A percentile compares a stretch with the other conserved stretches of the same genome.
Conservation (phyloP, 345 rosid genomes). For the Dipteronia dyeriana region DNA sequence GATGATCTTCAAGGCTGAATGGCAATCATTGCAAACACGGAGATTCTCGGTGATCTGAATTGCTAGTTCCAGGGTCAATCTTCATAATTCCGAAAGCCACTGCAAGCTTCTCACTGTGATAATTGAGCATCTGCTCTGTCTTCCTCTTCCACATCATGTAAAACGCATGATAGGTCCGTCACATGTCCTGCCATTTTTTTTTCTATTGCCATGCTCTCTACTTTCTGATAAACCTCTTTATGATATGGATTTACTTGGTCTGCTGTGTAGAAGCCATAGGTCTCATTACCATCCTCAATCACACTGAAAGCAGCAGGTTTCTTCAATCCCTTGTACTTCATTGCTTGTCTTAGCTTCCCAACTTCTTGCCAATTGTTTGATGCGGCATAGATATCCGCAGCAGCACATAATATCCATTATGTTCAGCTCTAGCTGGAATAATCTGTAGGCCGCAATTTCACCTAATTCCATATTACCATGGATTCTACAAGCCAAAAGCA, state of each 20-base stretch:
- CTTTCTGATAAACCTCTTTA: conserved; percentile 37
- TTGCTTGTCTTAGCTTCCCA: conserved; percentile 42
- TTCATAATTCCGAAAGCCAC: conserved; percentile 53
- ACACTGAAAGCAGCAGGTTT: conserved; percentile 58
- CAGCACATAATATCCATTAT: conserved; percentile 55
- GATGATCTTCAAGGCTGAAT: conserved; percentile 43
- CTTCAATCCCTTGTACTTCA: conserved; percentile 55
- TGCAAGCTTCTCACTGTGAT: conserved; percentile 65
- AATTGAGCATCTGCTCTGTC: conserved; percentile 47
- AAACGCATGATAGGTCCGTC: conserved; percentile 49
- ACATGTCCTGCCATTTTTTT: conserved; percentile 49
- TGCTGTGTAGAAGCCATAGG: conserved; percentile 52
- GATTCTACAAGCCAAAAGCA: conserved; percentile 64
- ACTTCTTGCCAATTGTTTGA: conserved; percentile 61
- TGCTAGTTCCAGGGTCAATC: conserved; percentile 19
- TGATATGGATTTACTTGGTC: conserved; percentile 44
- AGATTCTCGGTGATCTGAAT: conserved; percentile 51
- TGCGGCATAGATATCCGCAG: conserved; percentile 60
- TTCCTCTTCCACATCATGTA: conserved; percentile 61
- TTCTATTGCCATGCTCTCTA: conserved; percentile 39
- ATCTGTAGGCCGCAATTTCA: conserved; percentile 45
- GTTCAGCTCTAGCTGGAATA: conserved; percentile 49
- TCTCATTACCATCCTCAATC: conserved; percentile 42
- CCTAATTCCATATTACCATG: conserved; percentile 47
- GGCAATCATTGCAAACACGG: conserved; percentile 56